phyloP scores from a whole-genome alignment of 73 alveolate species.

The Tetrahymena thermophila region DNA sequence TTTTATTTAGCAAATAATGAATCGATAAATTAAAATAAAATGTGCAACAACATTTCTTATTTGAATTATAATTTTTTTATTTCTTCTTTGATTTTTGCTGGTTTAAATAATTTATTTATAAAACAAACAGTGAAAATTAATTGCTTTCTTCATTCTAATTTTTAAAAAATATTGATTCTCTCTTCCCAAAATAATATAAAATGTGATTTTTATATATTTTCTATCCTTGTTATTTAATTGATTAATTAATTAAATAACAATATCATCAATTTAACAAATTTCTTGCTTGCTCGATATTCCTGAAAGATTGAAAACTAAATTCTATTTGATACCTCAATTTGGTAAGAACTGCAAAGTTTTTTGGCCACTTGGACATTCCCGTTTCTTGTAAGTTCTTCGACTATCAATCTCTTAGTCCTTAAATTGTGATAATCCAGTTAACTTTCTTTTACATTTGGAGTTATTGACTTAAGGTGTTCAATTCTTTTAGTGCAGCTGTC shows the following conservation, averaged over 20 bases:
- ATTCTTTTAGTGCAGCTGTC: neutral
- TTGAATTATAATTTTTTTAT: too few relatives aligned
- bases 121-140: neutral
- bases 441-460: neutral
- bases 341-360: neutral
- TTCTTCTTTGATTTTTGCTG: neutral
- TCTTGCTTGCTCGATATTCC: too few relatives aligned
- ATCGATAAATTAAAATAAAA: too few relatives aligned
- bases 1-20: too few relatives aligned
- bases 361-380: neutral
- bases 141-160: neutral
- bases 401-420: neutral
- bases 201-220: too few relatives aligned
- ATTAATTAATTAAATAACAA: neutral
- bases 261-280: neutral
- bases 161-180: neutral
- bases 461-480: neutral
- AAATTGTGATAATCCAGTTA: neutral
- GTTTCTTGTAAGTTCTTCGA: neutral
- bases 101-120: neutral
- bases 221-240: neutral
- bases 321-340: neutral
- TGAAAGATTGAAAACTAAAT: neutral
- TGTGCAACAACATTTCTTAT: too few relatives aligned
- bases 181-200: neutral